Evolutionary conservation across 2,329 filamentous ascomycete species (phyloP), one percentile per base, ranked within the genome.

Genomic region (Aspergillus costaricaensis): DNA sequence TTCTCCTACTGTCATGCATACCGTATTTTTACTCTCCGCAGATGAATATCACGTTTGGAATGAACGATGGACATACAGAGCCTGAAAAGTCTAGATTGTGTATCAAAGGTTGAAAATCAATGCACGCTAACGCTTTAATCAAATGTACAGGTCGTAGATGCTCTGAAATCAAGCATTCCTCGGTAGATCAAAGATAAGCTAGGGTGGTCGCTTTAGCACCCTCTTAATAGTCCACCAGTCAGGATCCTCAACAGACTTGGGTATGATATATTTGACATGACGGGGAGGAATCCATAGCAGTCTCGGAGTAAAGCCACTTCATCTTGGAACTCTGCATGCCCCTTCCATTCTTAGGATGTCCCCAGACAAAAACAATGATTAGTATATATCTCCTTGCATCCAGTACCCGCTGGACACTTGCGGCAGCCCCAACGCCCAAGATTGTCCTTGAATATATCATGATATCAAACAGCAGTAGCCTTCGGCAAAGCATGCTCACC

Each of bases 401-500:
- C 41, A 23, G 41, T 23, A 44, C 19, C 12, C 2, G 19, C 19
- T 44, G 17, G 19, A 14, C 19, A 23, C 41, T 23, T 44, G 41
- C 21, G 6, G 14, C 19, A 44, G 41, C 10, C 4, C 41, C 41
- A 9, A 10, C 12, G 2, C 41, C 19, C 5, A 6, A 21, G 6
- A 21, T n/a, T 44, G 19, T 15, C 17, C 1, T 2, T 23, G 19
- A 2, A 21, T 7, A 19, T 19, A n/a, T 15, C 12, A 44, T 44
- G 3, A 21, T 23, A 44, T 4, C 5, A 23, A 19, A 14, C 2
- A 21, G 3, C 5, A 7, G 17, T 44, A 21, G 39, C 41, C 10
- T 23, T 44, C 41, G 9, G 7, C 10, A 21, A 23, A 12, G 2
- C 2, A 27, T 8, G 12, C 54, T 78, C 70, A 79, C 39, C 74